Conservation (phyloP, 2,329 filamentous ascomycete species). For the Clarireedia homoeocarpa region DNA sequence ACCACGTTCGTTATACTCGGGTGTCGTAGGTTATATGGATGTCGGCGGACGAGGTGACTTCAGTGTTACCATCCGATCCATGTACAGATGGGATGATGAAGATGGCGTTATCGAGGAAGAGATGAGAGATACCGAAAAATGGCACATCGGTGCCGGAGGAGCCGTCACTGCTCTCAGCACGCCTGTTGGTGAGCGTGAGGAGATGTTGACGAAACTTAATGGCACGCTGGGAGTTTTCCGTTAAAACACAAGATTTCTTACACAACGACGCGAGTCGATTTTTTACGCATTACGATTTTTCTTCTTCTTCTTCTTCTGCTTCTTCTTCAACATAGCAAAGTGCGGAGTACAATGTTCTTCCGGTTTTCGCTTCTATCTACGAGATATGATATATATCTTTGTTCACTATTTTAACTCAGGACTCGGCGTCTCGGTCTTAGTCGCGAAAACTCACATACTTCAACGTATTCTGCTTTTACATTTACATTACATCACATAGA, state of each 20-base stretch:
- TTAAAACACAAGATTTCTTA: constrained; percentile 4
- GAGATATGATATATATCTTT: not conserved
- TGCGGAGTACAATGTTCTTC: not conserved
- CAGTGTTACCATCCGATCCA: constrained; percentile 81
- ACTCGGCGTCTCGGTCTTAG: no score
- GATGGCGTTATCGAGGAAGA: constrained; percentile 20
- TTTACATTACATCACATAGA: not conserved
- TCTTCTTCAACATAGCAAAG: not conserved
- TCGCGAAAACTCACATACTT: not conserved
- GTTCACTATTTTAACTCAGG: no score
- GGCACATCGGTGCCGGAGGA: constrained; percentile 84
- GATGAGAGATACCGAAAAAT: constrained; percentile 45
- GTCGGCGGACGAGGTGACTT: constrained; percentile 80
- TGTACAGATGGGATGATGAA: constrained; percentile 66
- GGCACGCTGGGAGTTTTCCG: constrained; percentile 25
- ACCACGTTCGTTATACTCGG: constrained; percentile 72
- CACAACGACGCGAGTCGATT: not conserved
- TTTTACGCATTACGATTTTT: not conserved
- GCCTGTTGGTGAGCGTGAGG: constrained; percentile 72
- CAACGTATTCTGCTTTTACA: not conserved
- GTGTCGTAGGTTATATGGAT: constrained; percentile 85
- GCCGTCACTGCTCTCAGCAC: constrained; percentile 83
- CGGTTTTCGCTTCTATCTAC: not conserved
- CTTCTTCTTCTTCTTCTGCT: no score
- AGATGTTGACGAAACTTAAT: constrained; percentile 69